These are phyloP conservation scores for Sextonia rubra DNA, from an alignment of 164 flowering plant species.

Conservation along the genomic window DNA sequence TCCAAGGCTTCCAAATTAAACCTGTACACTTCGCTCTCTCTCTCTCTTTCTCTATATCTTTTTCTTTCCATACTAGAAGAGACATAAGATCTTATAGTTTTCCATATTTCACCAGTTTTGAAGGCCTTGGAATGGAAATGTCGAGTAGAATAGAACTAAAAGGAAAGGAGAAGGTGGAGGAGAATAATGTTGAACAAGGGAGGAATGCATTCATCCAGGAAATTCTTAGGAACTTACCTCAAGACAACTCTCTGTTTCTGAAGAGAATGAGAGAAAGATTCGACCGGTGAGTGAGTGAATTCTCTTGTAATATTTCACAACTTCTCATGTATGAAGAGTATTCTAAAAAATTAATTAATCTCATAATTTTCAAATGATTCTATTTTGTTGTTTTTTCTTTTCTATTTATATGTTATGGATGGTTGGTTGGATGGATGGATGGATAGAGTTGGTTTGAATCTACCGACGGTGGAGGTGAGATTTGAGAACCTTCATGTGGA, in stretches of 20 bases:
- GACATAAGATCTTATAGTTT: not conserved
- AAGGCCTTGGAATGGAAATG: not conserved
- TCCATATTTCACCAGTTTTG: not conserved
- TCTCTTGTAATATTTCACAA: not conserved
- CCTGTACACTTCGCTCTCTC: not conserved
- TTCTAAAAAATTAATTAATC: no score
- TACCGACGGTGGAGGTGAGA: conserved; percentile 64
- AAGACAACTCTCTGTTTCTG: not conserved
- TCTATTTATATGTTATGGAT: no score
- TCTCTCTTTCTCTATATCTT: not conserved
- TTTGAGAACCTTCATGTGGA: conserved; percentile 45
- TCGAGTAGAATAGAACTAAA: not conserved
- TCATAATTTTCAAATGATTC: no score
- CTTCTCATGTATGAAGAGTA: not conserved
- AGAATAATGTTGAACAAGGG: not conserved
- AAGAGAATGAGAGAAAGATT: conserved; percentile 5
- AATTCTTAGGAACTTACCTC: conserved; percentile 1
- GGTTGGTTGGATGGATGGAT: no score
- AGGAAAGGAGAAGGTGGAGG: not conserved
- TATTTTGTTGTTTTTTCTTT: no score
- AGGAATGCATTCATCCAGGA: not conserved
- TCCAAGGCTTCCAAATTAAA: no score
- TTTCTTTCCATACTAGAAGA: not conserved
- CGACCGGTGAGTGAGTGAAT: not conserved
- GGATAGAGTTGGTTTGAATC: conserved; percentile 56